A percentile compares a stretch with the other conserved stretches of the same genome.
Evolutionary conservation across 2,329 filamentous ascomycete genomes (phyloP).

Genomic region (Harringtonia aguacate): DNA sequence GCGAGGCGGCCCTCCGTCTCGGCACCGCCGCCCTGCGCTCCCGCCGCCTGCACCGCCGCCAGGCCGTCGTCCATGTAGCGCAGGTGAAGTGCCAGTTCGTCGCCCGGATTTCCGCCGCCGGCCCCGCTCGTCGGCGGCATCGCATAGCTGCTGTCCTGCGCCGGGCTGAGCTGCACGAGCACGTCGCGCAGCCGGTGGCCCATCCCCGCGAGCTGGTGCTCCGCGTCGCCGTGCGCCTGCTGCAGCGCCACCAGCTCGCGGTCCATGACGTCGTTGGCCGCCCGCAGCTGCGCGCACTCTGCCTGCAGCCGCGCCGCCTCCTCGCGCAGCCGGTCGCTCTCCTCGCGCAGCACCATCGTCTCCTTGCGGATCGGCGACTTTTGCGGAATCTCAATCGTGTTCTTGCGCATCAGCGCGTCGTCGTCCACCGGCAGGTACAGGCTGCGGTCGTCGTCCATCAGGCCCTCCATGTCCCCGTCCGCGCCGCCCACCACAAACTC

Average conservation of each 20-base stretch:
- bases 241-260: constrained; percentile 26
- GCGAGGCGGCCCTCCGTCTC: constrained; percentile 41
- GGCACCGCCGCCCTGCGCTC: constrained; percentile 10
- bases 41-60: constrained; percentile 31
- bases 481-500: constrained; percentile 32
- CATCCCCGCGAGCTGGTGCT: constrained; percentile 54
- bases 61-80: constrained; percentile 62
- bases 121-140: constrained; percentile 28
- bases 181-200: constrained; percentile 58
- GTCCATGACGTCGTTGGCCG: constrained; percentile 21
- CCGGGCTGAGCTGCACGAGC: constrained; percentile 52
- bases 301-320: constrained; percentile 16
- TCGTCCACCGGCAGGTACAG: constrained; percentile 63
- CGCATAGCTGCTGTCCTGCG: constrained; percentile 34
- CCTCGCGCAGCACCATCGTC: constrained; percentile 36
- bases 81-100: constrained; percentile 45
- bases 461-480: constrained; percentile 34
- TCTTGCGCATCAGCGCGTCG: constrained; percentile 39
- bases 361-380: constrained; percentile 47
- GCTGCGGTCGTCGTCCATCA: constrained; percentile 72
- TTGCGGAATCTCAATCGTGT: constrained; percentile 44
- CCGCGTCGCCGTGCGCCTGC: constrained; percentile 35
- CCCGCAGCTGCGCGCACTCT: constrained; percentile 20
- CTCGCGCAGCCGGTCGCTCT: constrained; percentile 21
- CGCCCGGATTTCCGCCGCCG: constrained; percentile 29